Conservation (phyloP, 345 rosid genomes). For the Diplotaxis tenuifolia region DNA sequence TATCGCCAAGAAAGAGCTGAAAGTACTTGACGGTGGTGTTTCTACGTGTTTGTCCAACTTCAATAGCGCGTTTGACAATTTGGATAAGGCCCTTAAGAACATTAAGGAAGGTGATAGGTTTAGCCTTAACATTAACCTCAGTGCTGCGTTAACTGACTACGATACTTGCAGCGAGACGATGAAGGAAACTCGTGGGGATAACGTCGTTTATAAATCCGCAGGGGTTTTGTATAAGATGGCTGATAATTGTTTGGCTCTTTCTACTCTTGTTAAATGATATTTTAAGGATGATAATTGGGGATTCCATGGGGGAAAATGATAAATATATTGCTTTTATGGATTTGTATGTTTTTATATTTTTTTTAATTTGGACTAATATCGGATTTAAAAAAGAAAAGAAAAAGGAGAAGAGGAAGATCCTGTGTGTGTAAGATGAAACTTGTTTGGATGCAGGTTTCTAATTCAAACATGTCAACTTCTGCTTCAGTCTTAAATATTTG, state of each 20-base stretch:
- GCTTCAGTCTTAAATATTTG: not conserved
- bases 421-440: conserved; percentile 7
- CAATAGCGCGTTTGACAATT: conserved; percentile 33
- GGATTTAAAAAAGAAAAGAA: not conserved
- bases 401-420: not conserved
- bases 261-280: conserved; percentile 34
- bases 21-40: conserved; percentile 5
- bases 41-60: conserved; percentile 32
- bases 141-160: conserved; percentile 33
- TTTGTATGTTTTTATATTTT: not conserved
- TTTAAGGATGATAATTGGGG: not conserved
- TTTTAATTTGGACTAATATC: conserved; percentile 8
- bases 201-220: conserved; percentile 26
- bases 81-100: conserved; percentile 27
- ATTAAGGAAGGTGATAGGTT: conserved; percentile 32
- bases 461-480: conserved; percentile 13
- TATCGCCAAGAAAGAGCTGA: conserved; percentile 14
- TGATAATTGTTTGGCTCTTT: conserved; percentile 39
- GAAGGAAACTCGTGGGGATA: not conserved
- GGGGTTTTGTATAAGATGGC: conserved; percentile 38
- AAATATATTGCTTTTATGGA: not conserved
- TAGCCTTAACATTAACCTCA: conserved; percentile 38
- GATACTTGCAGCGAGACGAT: conserved; percentile 39
- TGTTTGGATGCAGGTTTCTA: conserved; percentile 21
- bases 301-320: not conserved